Base-by-base conservation (phyloP, 768 basidiomycete genomes). In the Fibroporia radiculosa region DNA sequence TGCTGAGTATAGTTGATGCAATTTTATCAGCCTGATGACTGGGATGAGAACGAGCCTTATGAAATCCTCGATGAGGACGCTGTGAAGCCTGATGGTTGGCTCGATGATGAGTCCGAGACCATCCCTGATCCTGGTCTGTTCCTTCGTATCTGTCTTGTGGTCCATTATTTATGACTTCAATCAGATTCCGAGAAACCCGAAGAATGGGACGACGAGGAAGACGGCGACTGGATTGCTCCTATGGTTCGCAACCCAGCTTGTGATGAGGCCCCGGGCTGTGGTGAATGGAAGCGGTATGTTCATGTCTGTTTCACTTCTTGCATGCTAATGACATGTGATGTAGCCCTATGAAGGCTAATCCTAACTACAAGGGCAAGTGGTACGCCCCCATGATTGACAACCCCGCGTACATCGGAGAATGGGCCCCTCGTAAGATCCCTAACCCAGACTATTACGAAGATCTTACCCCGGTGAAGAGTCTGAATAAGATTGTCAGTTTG, bases 131-230 rank as follows among this genome's bases (percentile, higher is more conserved):
- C 96, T 49, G 84, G 84, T 86, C 50, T 52, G 70, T 56, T 16
- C 40, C 4, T 22, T 22, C 13, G 7, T 32, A 18, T 26, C 39
- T 22, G 27, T 31, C 29, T 8, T 10, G 29, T 31, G n/a, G n/a
- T n/a, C 29, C 29, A 26, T n/a, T 32, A 40, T 29, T n/a, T n/a
- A 18, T 23, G 38, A 8, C 40, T 26, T 4, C 13, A 8, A 25
- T 53, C 46, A 80, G 88, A 91, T 52, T 79, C 88, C 31, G 78
- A 83, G 66, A 97, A 96, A 72, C 96, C 96, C 5, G 96, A 99
- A 62, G 96, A 99, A 65, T 99, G 96, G 96, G 93, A 96, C 58
- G 95, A 97, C 56, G 96, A 97, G 61, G 96, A 98, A 63, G 95
- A 99, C 55, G 96, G 96, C 63, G 95, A 98, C 61, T 99, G 93